A percentile compares a stretch with the other conserved stretches of the same genome.
Conservation (phyloP, 331 rosid species). For the Ulmus americana region DNA sequence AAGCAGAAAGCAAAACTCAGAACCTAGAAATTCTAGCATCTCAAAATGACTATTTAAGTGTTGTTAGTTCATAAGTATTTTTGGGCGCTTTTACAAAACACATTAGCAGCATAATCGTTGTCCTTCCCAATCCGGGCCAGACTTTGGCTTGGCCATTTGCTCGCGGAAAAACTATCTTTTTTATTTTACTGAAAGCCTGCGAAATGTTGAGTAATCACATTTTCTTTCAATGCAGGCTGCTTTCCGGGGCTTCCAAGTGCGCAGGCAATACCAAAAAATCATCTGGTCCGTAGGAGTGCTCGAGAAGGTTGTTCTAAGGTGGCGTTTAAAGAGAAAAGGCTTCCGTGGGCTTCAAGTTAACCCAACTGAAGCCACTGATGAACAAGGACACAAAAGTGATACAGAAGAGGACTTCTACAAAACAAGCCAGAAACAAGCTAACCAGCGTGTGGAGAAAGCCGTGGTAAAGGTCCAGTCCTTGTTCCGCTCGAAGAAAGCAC, state of each 20-base stretch:
- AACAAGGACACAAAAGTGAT: slow-evolving; percentile 42
- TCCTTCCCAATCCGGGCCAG: too few species aligned
- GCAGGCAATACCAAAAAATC: slow-evolving; percentile 69
- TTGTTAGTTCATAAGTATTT: too few species aligned
- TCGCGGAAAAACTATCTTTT: too few species aligned
- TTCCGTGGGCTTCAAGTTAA: slow-evolving; percentile 74
- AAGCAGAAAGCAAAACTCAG: too few species aligned
- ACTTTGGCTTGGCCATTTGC: too few species aligned
- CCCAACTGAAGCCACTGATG: slow-evolving; percentile 24
- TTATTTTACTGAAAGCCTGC: not conserved
- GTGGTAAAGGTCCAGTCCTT: slow-evolving; percentile 72
- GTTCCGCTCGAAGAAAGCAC: slow-evolving; percentile 94
- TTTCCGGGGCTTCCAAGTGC: slow-evolving; percentile 67
- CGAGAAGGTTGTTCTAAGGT: slow-evolving; percentile 83
- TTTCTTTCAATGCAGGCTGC: slow-evolving; percentile 59
- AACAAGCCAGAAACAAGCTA: slow-evolving; percentile 71
- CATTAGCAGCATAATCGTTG: too few species aligned
- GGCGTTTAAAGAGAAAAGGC: slow-evolving; percentile 87
- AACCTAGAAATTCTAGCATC: too few species aligned
- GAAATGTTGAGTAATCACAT: slow-evolving; percentile 1
- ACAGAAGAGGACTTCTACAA: slow-evolving; percentile 71
- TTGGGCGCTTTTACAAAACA: too few species aligned
- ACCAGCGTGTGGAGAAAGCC: slow-evolving; percentile 69
- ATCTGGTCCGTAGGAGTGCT: slow-evolving; percentile 87
- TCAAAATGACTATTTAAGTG: too few species aligned